phyloP scores from a whole-genome alignment of 176 grass and related monocot species.

The Canna indica region DNA sequence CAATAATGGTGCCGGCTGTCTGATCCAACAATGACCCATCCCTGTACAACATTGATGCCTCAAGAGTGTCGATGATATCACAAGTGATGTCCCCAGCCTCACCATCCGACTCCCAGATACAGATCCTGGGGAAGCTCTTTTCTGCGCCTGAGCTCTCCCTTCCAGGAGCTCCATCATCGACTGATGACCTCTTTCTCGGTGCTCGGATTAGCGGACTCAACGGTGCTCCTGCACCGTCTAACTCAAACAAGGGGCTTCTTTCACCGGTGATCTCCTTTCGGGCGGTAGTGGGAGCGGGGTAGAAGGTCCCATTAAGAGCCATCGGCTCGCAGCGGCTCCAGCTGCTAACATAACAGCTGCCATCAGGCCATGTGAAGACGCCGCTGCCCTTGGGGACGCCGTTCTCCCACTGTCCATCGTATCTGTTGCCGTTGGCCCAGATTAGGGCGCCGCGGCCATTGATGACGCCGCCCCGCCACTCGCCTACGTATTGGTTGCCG shows the following conservation, averaged over 20 bases:
- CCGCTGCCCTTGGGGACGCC: conserved; percentile 72
- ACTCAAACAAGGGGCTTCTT: neutral
- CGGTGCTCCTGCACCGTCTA: neutral
- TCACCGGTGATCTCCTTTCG: neutral
- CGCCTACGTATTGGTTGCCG: conserved; percentile 93
- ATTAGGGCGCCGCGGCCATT: conserved; percentile 82
- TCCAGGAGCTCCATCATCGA: conserved; percentile 28
- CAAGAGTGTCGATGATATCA: conserved; percentile 76
- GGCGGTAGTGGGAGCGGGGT: conserved; percentile 29
- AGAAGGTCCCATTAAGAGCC: conserved; percentile 67
- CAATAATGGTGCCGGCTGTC: neutral
- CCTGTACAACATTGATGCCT: conserved; percentile 71
- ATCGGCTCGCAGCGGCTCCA: conserved; percentile 24
- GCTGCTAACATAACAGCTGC: conserved; percentile 77
- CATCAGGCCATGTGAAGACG: conserved; percentile 92
- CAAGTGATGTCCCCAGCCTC: conserved; percentile 96
- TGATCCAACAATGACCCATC: conserved; percentile 33
- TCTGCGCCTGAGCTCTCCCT: conserved; percentile 27
- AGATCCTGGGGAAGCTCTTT: conserved; percentile 62
- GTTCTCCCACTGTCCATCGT: conserved; percentile 88
- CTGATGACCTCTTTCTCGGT: conserved; percentile 53
- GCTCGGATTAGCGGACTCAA: neutral
- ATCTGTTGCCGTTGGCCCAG: conserved; percentile 94
- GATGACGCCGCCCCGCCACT: conserved; percentile 81
- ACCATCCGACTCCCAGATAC: conserved; percentile 95